Base-by-base conservation (phyloP, 805 yeast species). In the Candida insectalens region DNA sequence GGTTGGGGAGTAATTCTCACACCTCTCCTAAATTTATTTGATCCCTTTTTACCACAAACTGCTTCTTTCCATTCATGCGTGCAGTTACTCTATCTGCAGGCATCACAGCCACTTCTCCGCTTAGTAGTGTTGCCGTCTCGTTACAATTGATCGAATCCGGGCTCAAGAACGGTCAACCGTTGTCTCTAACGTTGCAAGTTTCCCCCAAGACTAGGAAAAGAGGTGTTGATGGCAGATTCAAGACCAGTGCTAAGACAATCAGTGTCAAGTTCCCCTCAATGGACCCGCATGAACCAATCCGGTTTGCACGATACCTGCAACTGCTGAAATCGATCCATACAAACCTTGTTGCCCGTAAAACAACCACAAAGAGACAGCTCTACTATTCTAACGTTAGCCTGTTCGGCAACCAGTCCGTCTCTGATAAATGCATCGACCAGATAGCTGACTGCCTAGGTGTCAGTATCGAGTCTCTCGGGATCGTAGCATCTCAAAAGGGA, bases 401-500 rank as follows among this genome's bases (percentile, higher is more conserved):
- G 14, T 79, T 74, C 48, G 40, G 49, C 14, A 47, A 42, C 3
- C 85, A 78, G 45, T 10, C 42, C 1, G 45, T 40, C 4, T 69
- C 72, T 2, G 65, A 67, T 33, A 36, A 47, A 3, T 46, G 59
- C 2, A 38, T 78, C 1, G 64, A 60, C 12, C 43, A 47, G 14
- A 37, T 77, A 1, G 53, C 65, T 4, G 30, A 43, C 3, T 47
- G 68, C 4, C 46, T 76, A 22, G 56, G 51, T 1, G 55, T 67
- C 3, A 42, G 63, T 0, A 47, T 69, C 6, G 54, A 44, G 12
- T 43, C 46, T 1, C 47, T 78, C 10, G 65, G 65, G 10, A 59
- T 77, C 3, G 58, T 58, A 6, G 71, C 80, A 1, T 59, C 74
- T 5, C 77, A 70, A 27, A 77, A 74, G 43, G 83, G 83, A 1